Conservation (phyloP, 495 filamentous ascomycete genomes). For the Aspergillus steynii region DNA sequence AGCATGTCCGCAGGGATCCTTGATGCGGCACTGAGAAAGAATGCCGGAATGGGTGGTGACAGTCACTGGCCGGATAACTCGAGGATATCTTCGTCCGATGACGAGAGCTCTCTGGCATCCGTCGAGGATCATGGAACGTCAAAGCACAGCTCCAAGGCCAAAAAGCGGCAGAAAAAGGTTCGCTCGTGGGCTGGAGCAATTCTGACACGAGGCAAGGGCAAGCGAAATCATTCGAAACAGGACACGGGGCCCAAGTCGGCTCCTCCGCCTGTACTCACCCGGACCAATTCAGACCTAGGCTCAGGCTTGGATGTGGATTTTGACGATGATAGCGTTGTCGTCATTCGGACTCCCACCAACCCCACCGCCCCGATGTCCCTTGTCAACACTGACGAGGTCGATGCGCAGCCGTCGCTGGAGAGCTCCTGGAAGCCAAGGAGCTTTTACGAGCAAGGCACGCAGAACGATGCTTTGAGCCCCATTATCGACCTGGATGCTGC, state of each 20-base stretch:
- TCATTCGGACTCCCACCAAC: slow-evolving; percentile 47
- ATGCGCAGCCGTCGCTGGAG: slow-evolving; percentile 31
- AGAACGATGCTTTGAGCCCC: slow-evolving; percentile 63
- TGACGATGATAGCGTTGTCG: slow-evolving; percentile 54
- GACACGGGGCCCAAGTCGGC: slow-evolving; percentile 31
- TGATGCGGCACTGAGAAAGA: slow-evolving; percentile 26
- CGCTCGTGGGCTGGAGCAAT: slow-evolving; percentile 80
- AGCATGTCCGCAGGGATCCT: slow-evolving; percentile 35
- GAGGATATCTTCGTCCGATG: slow-evolving; percentile 35
- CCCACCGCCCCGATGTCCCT: slow-evolving; percentile 31
- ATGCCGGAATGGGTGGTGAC: slow-evolving; percentile 23
- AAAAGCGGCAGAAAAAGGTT: slow-evolving; percentile 78
- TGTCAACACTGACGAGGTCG: slow-evolving; percentile 27
- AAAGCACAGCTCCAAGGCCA: slow-evolving; percentile 43
- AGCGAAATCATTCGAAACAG: slow-evolving; percentile 42
- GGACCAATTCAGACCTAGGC: slow-evolving; percentile 43
- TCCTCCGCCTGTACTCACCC: slow-evolving; percentile 43
- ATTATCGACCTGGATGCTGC: slow-evolving; percentile 95
- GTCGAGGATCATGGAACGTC: slow-evolving; percentile 24
- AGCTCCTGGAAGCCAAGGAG: slow-evolving; percentile 50
- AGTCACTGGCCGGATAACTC: slow-evolving; percentile 27
- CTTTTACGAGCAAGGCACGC: slow-evolving; percentile 49
- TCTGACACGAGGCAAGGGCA: slow-evolving; percentile 63
- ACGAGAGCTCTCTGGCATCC: slow-evolving; percentile 31
- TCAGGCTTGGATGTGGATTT: slow-evolving; percentile 52